Evolutionary conservation across 768 basidiomycete species (phyloP).

Genomic region (Russula olivacea): DNA sequence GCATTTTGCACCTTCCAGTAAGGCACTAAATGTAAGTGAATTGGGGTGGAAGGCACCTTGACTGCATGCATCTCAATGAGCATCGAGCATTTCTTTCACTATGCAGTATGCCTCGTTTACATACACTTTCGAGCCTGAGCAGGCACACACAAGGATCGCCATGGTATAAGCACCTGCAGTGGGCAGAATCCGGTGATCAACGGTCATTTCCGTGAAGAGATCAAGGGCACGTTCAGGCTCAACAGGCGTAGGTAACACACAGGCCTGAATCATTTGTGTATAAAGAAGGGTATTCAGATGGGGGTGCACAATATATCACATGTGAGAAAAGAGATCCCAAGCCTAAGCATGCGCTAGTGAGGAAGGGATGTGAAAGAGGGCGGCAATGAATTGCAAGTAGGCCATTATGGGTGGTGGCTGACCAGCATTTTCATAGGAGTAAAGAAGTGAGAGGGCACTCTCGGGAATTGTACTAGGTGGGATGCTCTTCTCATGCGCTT

Average conservation of each 20-base stretch:
- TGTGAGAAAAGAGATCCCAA: conserved; percentile 93
- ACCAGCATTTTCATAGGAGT: conserved; percentile 62
- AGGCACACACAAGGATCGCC: conserved; percentile 73
- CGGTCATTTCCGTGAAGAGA: conserved; percentile 88
- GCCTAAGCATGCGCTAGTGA: conserved; percentile 61
- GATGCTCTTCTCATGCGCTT: conserved; percentile 51
- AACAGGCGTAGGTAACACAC: conserved; percentile 55
- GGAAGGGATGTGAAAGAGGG: conserved; percentile 45
- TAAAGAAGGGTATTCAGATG: conserved; percentile 68
- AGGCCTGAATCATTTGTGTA: conserved; percentile 82
- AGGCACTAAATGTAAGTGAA: conserved; percentile 63
- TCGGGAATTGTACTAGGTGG: conserved; percentile 47
- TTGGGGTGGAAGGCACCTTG: conserved; percentile 55
- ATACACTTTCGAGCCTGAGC: conserved; percentile 53
- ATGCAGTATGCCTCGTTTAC: conserved; percentile 80
- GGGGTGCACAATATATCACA: conserved; percentile 92
- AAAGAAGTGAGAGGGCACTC: conserved; percentile 60
- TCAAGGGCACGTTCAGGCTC: conserved; percentile 92
- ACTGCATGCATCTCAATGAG: conserved; percentile 59
- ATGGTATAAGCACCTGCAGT: conserved; percentile 71
- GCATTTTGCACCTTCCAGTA: conserved; percentile 85
- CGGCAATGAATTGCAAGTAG: conserved; percentile 63
- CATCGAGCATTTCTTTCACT: conserved; percentile 81
- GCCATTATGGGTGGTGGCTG: conserved; percentile 63
- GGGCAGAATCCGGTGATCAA: conserved; percentile 58